Evolutionary conservation across 2,329 filamentous ascomycete species (phyloP).

Genomic region (Phaeoacremonium minimum): DNA sequence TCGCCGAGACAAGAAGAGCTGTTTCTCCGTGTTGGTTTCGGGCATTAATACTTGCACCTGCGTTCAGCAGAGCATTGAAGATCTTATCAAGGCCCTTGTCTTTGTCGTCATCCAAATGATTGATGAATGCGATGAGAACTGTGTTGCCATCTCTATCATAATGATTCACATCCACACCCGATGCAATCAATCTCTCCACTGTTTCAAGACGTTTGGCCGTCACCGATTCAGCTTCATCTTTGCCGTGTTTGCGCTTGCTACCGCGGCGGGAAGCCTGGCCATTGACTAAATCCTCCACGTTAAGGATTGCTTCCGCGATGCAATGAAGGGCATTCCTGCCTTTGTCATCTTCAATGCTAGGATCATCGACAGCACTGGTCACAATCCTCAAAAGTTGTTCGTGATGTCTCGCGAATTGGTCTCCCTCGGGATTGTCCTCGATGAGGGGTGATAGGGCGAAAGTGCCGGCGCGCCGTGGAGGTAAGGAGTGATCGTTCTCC

Average conservation of each 20-base stretch:
- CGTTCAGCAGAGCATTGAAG: constrained; percentile 34
- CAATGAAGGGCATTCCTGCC: constrained; percentile 56
- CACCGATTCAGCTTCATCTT: constrained; percentile 20
- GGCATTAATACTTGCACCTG: constrained; percentile 40
- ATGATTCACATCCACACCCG: constrained; percentile 44
- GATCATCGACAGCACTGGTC: constrained; percentile 23
- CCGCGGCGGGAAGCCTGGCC: constrained; percentile 18
- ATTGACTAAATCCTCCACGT: constrained; percentile 28
- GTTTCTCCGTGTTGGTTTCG: constrained; percentile 53
- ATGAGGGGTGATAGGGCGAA: constrained; percentile 9
- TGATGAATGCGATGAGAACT: constrained; percentile 51
- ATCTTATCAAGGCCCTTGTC: constrained; percentile 43
- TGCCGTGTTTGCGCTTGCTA: constrained; percentile 32
- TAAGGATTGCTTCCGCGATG: constrained; percentile 49
- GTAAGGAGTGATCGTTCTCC: constrained; percentile 2
- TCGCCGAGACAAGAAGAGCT: constrained; percentile 48
- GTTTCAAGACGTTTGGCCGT: background rate
- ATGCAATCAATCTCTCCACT: constrained; percentile 16
- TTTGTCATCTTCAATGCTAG: constrained; percentile 31
- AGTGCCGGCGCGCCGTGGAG: constrained; percentile 8
- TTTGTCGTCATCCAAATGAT: constrained; percentile 44
- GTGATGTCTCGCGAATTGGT: constrained; percentile 22
- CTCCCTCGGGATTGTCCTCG: constrained; percentile 12
- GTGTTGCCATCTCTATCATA: constrained; percentile 49
- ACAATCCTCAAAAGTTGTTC: constrained; percentile 31